phyloP scores from a whole-genome alignment of 2,329 filamentous ascomycete species.

The Plenodomus tracheiphilus region DNA sequence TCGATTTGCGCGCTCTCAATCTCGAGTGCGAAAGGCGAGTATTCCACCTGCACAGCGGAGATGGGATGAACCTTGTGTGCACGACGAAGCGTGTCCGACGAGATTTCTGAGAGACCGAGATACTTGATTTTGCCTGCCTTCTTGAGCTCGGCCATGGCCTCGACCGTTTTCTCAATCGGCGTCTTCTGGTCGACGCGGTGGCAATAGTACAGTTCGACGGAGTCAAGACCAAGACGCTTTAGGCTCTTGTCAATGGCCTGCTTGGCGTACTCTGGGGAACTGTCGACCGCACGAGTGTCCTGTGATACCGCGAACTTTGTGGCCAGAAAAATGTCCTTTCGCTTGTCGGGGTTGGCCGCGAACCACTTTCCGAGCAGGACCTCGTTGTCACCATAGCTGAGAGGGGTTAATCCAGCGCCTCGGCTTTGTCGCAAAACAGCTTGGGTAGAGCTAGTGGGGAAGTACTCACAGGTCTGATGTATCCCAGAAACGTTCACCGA shows the following conservation, averaged over 20 bases:
- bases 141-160: slow-evolving; percentile 59
- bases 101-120: slow-evolving; percentile 53
- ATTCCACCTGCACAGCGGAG: slow-evolving; percentile 56
- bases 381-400: slow-evolving; percentile 38
- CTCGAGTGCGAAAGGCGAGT: slow-evolving; percentile 53
- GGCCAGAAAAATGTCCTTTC: slow-evolving; percentile 54
- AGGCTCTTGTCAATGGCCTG: slow-evolving; percentile 47
- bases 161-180: slow-evolving; percentile 54
- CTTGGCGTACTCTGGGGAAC: slow-evolving; percentile 47
- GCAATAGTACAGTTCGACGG: slow-evolving; percentile 52
- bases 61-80: slow-evolving; percentile 54
- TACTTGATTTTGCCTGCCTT: slow-evolving; percentile 56
- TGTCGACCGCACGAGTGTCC: slow-evolving; percentile 40
- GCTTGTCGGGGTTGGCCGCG: slow-evolving; percentile 41
- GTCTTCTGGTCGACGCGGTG: slow-evolving; percentile 50
- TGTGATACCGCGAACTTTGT: slow-evolving; percentile 48
- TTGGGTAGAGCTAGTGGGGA: slow-evolving; percentile 3
- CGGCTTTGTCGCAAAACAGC: slow-evolving; percentile 1
- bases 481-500: slow-evolving; percentile 49
- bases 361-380: slow-evolving; percentile 43
- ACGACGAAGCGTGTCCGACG: slow-evolving; percentile 52
- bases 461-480: slow-evolving; percentile 30
- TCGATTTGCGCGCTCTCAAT: slow-evolving; percentile 48
- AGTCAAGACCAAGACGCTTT: slow-evolving; percentile 45
- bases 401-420: not conserved